phyloP scores from a whole-genome alignment of 129 eudicot species.

The Helichrysum umbraculigerum region DNA sequence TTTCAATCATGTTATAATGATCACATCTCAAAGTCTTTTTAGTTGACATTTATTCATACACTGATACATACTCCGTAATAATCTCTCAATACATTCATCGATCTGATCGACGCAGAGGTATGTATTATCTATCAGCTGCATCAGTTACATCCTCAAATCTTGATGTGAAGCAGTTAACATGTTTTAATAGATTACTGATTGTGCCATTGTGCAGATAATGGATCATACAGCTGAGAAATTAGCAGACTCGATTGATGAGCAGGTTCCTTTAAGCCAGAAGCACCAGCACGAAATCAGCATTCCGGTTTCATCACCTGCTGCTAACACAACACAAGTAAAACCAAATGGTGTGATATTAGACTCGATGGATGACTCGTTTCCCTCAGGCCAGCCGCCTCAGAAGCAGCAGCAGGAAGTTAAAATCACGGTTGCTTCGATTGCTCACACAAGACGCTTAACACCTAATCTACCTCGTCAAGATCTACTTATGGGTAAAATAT shows the following conservation, averaged over 20 bases:
- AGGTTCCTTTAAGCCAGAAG: neutral
- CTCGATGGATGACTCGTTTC: neutral
- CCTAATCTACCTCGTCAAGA: neutral
- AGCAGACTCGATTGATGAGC: neutral
- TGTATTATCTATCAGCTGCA: no score
- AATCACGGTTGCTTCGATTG: neutral
- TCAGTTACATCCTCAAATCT: no score
- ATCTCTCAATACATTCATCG: no score
- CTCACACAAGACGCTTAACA: neutral
- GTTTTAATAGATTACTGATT: no score
- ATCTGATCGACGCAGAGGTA: no score
- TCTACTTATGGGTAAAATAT: neutral
- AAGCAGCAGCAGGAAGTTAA: neutral
- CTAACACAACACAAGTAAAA: neutral
- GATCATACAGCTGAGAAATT: neutral
- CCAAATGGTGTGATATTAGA: neutral
- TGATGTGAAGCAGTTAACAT: no score
- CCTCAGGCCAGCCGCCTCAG: neutral
- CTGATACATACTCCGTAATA: no score
- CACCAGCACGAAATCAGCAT: neutral
- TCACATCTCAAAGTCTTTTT: no score
- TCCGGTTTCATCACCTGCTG: neutral
- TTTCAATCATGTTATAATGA: no score
- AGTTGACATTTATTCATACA: no score
- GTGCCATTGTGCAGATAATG: neutral